Evolutionary conservation across 176 grass and related monocot genomes (phyloP).

Genomic region (Triticum timopheevii): DNA sequence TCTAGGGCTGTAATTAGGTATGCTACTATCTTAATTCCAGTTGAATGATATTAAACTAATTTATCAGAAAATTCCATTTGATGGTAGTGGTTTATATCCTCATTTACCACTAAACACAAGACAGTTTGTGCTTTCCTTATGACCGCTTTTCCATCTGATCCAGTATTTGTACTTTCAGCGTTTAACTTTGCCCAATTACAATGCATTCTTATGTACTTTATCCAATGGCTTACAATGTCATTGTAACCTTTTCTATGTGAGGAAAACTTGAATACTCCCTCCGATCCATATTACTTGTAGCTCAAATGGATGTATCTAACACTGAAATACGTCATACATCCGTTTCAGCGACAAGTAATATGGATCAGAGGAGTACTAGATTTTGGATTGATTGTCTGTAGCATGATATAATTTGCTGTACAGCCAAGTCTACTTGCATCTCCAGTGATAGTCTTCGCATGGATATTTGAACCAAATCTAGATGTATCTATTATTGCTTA

Average conservation of each 20-base stretch:
- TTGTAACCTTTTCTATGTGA: neutral
- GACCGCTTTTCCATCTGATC: neutral
- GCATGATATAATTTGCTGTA: neutral
- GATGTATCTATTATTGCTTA: neutral
- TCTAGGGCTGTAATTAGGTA: neutral
- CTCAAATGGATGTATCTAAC: too few relatives aligned
- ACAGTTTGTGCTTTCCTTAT: neutral
- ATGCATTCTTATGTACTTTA: neutral
- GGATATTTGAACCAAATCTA: constrained; percentile 3
- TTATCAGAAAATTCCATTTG: neutral
- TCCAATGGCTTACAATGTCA: neutral
- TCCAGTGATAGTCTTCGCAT: neutral
- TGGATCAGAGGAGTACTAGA: neutral
- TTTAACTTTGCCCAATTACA: constrained; percentile 10
- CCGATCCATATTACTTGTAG: too few relatives aligned
- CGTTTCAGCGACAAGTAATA: too few relatives aligned
- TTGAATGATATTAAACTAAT: neutral
- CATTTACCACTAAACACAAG: constrained; percentile 3
- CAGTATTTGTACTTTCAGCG: neutral
- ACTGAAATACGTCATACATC: too few relatives aligned
- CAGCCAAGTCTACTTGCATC: constrained; percentile 4
- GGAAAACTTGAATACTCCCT: neutral
- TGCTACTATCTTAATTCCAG: neutral
- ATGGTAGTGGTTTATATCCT: constrained; percentile 7
- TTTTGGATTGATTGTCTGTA: neutral